phyloP scores from a whole-genome alignment of 257 asterid genomes.

The Primulina tabacum region DNA sequence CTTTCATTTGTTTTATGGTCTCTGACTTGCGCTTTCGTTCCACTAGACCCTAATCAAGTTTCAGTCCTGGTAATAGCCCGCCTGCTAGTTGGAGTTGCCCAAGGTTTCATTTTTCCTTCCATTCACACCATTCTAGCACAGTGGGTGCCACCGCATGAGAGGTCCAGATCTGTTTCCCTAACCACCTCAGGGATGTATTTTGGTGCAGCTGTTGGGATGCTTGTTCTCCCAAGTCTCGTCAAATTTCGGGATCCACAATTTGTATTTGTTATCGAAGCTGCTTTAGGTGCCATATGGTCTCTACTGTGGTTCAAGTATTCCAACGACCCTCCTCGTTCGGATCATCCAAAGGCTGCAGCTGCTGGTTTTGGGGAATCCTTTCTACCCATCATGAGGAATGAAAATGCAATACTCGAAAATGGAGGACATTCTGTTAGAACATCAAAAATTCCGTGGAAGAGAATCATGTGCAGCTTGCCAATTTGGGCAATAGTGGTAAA shows the following conservation, averaged over 20 bases:
- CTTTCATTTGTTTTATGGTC: slow-evolving; percentile 84
- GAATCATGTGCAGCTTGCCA: slow-evolving; percentile 60
- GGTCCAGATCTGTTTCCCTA: slow-evolving; percentile 84
- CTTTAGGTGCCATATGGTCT: slow-evolving; percentile 78
- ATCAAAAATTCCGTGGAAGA: slow-evolving; percentile 72
- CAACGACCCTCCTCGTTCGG: slow-evolving; percentile 85
- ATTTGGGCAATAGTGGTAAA: slow-evolving; percentile 91
- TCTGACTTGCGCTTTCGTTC: slow-evolving; percentile 74
- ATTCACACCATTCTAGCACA: slow-evolving; percentile 94
- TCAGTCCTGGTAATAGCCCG: slow-evolving; percentile 71
- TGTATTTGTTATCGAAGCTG: slow-evolving; percentile 75
- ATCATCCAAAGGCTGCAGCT: slow-evolving; percentile 85
- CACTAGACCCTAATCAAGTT: slow-evolving; percentile 64
- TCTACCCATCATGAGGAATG: slow-evolving; percentile 54
- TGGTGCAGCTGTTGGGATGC: slow-evolving; percentile 86
- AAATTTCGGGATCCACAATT: slow-evolving; percentile 74
- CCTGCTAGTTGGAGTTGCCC: slow-evolving; percentile 89
- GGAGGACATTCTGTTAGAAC: slow-evolving; percentile 40
- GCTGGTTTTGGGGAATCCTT: slow-evolving; percentile 74
- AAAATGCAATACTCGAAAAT: slow-evolving; percentile 49
- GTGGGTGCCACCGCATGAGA: slow-evolving; percentile 95
- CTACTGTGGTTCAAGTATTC: slow-evolving; percentile 74
- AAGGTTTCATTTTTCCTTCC: slow-evolving; percentile 93
- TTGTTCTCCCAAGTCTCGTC: slow-evolving; percentile 73
- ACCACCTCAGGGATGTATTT: slow-evolving; percentile 94